A percentile compares a stretch with the other conserved stretches of the same genome.
phyloP scores from a whole-genome alignment of 2,329 filamentous ascomycete genomes.

The Botrytis pseudocinerea region DNA sequence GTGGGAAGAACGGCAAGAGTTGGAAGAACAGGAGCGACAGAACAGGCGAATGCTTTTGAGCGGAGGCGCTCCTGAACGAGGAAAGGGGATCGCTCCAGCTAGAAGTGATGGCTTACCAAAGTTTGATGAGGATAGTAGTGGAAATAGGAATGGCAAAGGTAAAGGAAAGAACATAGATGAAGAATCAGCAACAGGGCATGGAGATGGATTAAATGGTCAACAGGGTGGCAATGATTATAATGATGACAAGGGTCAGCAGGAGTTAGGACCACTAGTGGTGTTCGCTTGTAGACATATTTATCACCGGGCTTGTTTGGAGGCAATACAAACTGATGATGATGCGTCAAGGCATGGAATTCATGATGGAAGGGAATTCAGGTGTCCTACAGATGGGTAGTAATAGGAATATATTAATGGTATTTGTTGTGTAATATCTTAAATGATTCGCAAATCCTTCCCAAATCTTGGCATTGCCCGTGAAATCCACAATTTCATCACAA shows the following conservation, averaged over 20 bases:
- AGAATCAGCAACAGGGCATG: slow-evolving; percentile 44
- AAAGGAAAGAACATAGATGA: slow-evolving; percentile 40
- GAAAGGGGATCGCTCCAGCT: slow-evolving; percentile 45
- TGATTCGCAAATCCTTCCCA: background rate
- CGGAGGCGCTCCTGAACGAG: slow-evolving; percentile 41
- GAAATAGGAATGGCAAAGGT: slow-evolving; percentile 33
- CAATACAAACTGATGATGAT: slow-evolving; percentile 58
- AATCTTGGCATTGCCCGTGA: background rate
- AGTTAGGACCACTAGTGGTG: slow-evolving; percentile 65
- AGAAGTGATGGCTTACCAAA: slow-evolving; percentile 36
- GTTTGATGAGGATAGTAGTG: slow-evolving; percentile 26
- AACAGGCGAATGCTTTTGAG: slow-evolving; percentile 39
- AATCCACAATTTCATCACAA: background rate
- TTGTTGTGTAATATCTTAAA: background rate
- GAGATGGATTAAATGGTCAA: slow-evolving; percentile 41
- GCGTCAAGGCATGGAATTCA: slow-evolving; percentile 52
- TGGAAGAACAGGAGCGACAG: slow-evolving; percentile 48
- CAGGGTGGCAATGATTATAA: slow-evolving; percentile 32
- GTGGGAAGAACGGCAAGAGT: slow-evolving; percentile 67
- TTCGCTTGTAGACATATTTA: slow-evolving; percentile 71
- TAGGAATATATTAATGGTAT: slow-evolving; percentile 30
- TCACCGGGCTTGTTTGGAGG: slow-evolving; percentile 68
- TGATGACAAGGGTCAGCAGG: slow-evolving; percentile 47
- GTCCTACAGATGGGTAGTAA: slow-evolving; percentile 47
- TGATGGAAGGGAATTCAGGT: slow-evolving; percentile 44